Percentiles rank a stretch among this genome's conserved stretches.
These are phyloP conservation scores for Scolecobasidium constrictum DNA, from an alignment of 2,329 filamentous ascomycete genomes.

Conservation along the genomic window DNA sequence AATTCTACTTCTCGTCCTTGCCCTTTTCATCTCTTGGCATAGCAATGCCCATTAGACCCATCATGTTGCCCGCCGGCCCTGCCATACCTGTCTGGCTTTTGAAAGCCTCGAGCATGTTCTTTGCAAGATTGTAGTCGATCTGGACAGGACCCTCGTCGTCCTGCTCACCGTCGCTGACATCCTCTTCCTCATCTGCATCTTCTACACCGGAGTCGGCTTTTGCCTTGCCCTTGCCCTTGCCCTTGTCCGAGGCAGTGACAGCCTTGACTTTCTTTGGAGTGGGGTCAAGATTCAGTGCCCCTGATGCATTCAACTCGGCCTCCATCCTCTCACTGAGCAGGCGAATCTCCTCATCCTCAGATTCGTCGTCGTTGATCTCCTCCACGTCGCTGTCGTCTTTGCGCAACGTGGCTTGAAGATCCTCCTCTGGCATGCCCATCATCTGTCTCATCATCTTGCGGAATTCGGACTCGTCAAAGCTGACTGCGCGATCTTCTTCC, in stretches of 20 bases:
- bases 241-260: background rate
- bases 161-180: conserved; percentile 21
- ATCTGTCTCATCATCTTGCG: conserved; percentile 82
- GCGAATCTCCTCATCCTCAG: conserved; percentile 51
- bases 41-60: conserved; percentile 74
- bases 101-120: conserved; percentile 86
- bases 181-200: background rate
- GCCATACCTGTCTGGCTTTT: conserved; percentile 78
- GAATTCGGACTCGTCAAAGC: conserved; percentile 79
- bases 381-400: conserved; percentile 9
- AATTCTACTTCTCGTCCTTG: conserved; percentile 15
- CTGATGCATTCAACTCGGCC: conserved; percentile 57
- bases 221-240: conserved; percentile 4
- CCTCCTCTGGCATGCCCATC: conserved; percentile 52
- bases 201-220: conserved; percentile 1
- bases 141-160: conserved; percentile 50
- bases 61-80: conserved; percentile 77
- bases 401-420: conserved; percentile 6
- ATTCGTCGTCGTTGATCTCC: conserved; percentile 31
- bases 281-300: conserved; percentile 44
- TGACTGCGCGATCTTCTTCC: conserved; percentile 66
- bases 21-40: conserved; percentile 70
- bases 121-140: conserved; percentile 77
- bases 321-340: conserved; percentile 61
- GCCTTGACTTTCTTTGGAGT: conserved; percentile 11